These are phyloP conservation scores for Oryza longistaminata DNA, from an alignment of 176 grass and related monocot species.

Conservation along the genomic window DNA sequence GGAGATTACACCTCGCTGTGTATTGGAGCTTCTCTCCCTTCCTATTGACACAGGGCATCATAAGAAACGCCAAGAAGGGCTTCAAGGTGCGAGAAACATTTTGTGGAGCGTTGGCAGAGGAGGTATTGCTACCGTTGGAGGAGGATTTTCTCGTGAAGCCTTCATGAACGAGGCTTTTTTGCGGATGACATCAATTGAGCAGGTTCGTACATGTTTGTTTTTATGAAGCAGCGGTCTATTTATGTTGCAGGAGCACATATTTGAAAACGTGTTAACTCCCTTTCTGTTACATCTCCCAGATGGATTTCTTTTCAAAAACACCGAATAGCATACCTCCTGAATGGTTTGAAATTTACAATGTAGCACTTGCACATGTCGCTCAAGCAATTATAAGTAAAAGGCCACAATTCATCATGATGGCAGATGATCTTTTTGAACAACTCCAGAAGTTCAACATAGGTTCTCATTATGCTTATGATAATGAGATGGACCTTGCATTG, in stretches of 20 bases:
- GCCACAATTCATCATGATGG: conserved; percentile 70
- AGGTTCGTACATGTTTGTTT: conserved; percentile 54
- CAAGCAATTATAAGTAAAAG: conserved; percentile 79
- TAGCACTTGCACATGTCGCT: conserved; percentile 86
- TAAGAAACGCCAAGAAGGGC: conserved; percentile 76
- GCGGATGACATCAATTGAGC: conserved; percentile 78
- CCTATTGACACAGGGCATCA: conserved; percentile 62
- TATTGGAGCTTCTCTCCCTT: conserved; percentile 86
- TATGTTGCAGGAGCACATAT: background rate
- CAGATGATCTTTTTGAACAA: conserved; percentile 74
- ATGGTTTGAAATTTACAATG: conserved; percentile 86
- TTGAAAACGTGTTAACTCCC: conserved; percentile 10
- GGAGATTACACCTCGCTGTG: conserved; percentile 85
- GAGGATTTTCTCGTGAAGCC: conserved; percentile 86
- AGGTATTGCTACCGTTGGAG: conserved; percentile 77
- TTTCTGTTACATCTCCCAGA: conserved; percentile 49
- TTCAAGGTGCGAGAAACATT: conserved; percentile 73
- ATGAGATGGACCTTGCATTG: conserved; percentile 61
- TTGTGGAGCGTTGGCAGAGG: conserved; percentile 81
- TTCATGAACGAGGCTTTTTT: conserved; percentile 93
- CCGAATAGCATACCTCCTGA: conserved; percentile 90
- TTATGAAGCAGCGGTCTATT: background rate
- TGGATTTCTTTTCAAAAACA: conserved; percentile 82
- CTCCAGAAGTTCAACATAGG: conserved; percentile 72
- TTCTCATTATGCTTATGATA: conserved; percentile 54